Percentiles rank a stretch among this genome's conserved stretches.
These are phyloP conservation scores for Fusarium poae DNA, from an alignment of 2,329 filamentous ascomycete genomes.

Conservation along the genomic window DNA sequence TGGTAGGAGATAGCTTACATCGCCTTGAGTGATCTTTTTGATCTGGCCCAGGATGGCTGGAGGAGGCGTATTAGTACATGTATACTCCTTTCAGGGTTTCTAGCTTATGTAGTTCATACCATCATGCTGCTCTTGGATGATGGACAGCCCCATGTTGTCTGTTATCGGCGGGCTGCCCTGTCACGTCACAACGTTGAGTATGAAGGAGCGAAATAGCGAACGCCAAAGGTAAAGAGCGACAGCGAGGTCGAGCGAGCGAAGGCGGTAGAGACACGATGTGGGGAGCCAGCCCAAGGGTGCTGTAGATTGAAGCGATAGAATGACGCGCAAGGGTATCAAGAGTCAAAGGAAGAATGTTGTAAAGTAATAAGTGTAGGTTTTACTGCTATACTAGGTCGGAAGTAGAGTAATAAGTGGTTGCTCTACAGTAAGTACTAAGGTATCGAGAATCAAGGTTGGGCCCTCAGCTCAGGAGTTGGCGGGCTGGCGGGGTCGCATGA, in stretches of 20 bases:
- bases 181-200: slow-evolving; percentile 39
- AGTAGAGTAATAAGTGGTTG: neutral
- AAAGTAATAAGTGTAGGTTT: slow-evolving; percentile 19
- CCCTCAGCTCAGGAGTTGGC: slow-evolving; percentile 9
- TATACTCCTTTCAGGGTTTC: neutral
- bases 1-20: slow-evolving; percentile 67
- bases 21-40: slow-evolving; percentile 81
- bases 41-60: slow-evolving; percentile 64
- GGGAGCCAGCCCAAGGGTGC: slow-evolving; percentile 7
- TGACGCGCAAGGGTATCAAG: slow-evolving; percentile 35
- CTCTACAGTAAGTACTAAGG: neutral
- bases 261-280: slow-evolving; percentile 2
- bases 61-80: slow-evolving; percentile 37
- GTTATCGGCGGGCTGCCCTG: slow-evolving; percentile 45
- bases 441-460: slow-evolving; percentile 10
- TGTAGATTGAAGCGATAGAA: slow-evolving; percentile 8
- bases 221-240: neutral
- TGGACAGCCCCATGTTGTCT: slow-evolving; percentile 82
- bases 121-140: slow-evolving; percentile 83
- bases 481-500: slow-evolving; percentile 6
- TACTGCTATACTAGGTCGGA: slow-evolving; percentile 1
- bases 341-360: slow-evolving; percentile 21
- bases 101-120: slow-evolving; percentile 44
- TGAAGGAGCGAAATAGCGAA: slow-evolving; percentile 12
- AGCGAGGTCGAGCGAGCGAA: slow-evolving; percentile 22